Percentiles rank a stretch among this genome's conserved stretches.
Evolutionary conservation across 2,329 filamentous ascomycete species (phyloP).

Genomic region (Fusarium verticillioides): DNA sequence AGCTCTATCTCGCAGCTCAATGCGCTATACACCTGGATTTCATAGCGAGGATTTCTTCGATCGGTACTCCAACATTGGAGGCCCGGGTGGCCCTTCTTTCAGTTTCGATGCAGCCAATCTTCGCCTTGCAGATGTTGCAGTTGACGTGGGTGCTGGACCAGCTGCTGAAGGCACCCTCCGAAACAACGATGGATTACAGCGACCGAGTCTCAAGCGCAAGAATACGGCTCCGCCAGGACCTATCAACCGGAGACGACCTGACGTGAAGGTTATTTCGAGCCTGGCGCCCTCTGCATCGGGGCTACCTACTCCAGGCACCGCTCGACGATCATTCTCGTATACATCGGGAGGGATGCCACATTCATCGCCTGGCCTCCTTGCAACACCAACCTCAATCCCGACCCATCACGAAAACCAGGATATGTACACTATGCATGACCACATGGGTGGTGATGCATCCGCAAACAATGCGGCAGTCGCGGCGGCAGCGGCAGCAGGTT

Average conservation of each 20-base stretch:
- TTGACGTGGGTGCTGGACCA: slow-evolving; percentile 71
- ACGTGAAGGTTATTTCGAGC: slow-evolving; percentile 50
- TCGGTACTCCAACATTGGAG: slow-evolving; percentile 71
- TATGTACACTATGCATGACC: slow-evolving; percentile 49
- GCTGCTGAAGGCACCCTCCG: slow-evolving; percentile 60
- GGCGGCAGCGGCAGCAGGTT: slow-evolving; percentile 53
- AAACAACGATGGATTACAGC: slow-evolving; percentile 42
- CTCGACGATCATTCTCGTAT: slow-evolving; percentile 54
- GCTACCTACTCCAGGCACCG: slow-evolving; percentile 47
- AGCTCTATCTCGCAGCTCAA: slow-evolving; percentile 70
- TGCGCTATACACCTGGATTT: slow-evolving; percentile 81
- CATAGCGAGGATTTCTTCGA: slow-evolving; percentile 91
- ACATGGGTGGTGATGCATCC: slow-evolving; percentile 49
- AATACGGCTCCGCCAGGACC: slow-evolving; percentile 54
- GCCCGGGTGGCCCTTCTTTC: slow-evolving; percentile 67
- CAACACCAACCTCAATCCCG: slow-evolving; percentile 52
- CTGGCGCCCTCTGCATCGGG: slow-evolving; percentile 43
- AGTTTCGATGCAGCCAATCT: slow-evolving; percentile 80
- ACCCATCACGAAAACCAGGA: slow-evolving; percentile 50
- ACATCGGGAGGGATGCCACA: slow-evolving; percentile 50
- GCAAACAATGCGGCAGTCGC: slow-evolving; percentile 50
- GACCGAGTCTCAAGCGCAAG: slow-evolving; percentile 62
- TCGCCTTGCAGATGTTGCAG: slow-evolving; percentile 72
- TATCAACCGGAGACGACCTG: slow-evolving; percentile 53
- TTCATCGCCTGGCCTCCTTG: slow-evolving; percentile 53